Base-by-base conservation (phyloP, 352 stramenopile genomes). In the Pythium pyrilobum region DNA sequence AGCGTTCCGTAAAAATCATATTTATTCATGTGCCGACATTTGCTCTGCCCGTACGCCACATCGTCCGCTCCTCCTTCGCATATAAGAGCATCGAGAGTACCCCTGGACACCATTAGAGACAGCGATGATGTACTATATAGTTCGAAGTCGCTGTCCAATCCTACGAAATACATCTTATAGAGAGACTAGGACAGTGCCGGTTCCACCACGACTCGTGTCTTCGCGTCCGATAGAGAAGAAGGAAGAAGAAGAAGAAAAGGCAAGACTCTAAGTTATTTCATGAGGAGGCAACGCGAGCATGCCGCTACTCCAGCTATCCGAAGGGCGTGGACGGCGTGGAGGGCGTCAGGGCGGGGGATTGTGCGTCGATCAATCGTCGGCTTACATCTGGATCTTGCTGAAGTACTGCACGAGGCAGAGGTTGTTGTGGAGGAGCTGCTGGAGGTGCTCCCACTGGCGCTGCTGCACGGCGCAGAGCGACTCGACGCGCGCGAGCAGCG, bases 321-420 rank as follows among this genome's bases (percentile, higher is more conserved):
- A 15, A n/a, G n/a, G n/a, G n/a, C n/a, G n/a, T n/a, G n/a, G n/a
- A n/a, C n/a, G n/a, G n/a, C n/a, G n/a, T n/a, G n/a, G n/a, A n/a
- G n/a, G n/a, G n/a, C n/a, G n/a, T n/a, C n/a, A n/a, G n/a, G n/a
- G n/a, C n/a, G n/a, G n/a, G n/a, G n/a, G n/a, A n/a, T 25, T 20
- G 36, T 34, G 15, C 3, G 3, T 39, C 6, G 37, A 38, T 50
- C n/a, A 44, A 27, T 7, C 6, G 25, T 8, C 25, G 2, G 24
- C 24, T 62, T 88, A 93, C 77, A 91, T 91, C 64, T 93, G 82
- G 47, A 93, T 89, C 68, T 90, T 89, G 75, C 75, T 90, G 43
- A 93, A 78, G 62, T 93, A 89, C 60, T 91, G 78, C 59, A 90
- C 83, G 33, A 93, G 67, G 69, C 83, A 93, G 50, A 93, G 69